phyloP scores from a whole-genome alignment of 1,139 yeast species.

The Pichia sp. region DNA sequence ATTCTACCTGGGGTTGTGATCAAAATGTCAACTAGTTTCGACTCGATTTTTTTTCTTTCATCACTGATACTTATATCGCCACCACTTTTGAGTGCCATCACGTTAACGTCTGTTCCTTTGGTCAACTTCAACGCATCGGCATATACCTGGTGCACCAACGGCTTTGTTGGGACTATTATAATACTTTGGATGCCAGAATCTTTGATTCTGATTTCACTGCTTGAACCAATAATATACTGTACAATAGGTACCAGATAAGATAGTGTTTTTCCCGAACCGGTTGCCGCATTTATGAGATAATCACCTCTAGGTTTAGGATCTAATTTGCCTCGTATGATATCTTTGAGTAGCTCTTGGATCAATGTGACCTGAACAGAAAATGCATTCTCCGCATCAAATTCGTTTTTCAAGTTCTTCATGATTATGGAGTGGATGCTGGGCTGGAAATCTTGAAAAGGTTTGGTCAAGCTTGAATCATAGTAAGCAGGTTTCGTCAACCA shows the following conservation, averaged over 20 bases:
- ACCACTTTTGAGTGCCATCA: slow-evolving; percentile 49
- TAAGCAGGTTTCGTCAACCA: slow-evolving; percentile 70
- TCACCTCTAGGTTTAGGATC: slow-evolving; percentile 67
- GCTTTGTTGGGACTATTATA: slow-evolving; percentile 84
- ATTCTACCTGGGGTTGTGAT: slow-evolving; percentile 91
- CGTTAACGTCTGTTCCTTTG: slow-evolving; percentile 60
- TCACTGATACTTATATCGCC: slow-evolving; percentile 61
- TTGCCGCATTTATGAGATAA: slow-evolving; percentile 83
- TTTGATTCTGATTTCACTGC: slow-evolving; percentile 45
- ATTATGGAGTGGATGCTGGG: slow-evolving; percentile 39
- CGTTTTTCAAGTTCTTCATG: slow-evolving; percentile 41
- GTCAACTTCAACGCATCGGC: slow-evolving; percentile 56
- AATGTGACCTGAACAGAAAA: slow-evolving; percentile 78
- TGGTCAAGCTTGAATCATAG: slow-evolving; percentile 41
- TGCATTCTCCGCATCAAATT: slow-evolving; percentile 49
- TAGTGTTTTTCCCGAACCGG: slow-evolving; percentile 95
- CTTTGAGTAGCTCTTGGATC: slow-evolving; percentile 52
- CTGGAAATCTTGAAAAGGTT: slow-evolving; percentile 41
- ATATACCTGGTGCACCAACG: slow-evolving; percentile 78
- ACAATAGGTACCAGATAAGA: slow-evolving; percentile 85
- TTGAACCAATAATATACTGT: slow-evolving; percentile 48
- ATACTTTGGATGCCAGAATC: slow-evolving; percentile 68
- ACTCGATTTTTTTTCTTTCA: slow-evolving; percentile 51
- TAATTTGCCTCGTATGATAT: slow-evolving; percentile 42
- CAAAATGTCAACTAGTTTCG: slow-evolving; percentile 67